Evolutionary conservation across 1,284 basidiomycete species (phyloP).

Genomic region (Ustilago hordei): DNA sequence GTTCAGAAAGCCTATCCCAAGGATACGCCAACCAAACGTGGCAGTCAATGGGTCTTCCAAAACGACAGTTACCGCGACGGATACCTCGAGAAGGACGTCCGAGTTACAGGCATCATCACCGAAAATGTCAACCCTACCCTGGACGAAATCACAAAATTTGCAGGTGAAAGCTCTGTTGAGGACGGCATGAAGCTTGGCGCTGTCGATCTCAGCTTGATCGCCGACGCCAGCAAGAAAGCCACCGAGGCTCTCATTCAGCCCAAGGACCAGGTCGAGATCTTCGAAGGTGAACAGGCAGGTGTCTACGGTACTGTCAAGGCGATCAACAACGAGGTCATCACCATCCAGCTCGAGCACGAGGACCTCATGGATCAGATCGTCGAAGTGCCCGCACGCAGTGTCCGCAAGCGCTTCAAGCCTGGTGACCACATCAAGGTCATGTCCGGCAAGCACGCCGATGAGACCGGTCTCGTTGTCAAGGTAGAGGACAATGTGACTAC

Average conservation of each 20-base stretch:
- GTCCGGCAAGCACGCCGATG: conserved; percentile 91
- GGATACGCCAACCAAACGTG: conserved; percentile 72
- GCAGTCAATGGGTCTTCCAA: conserved; percentile 75
- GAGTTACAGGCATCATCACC: conserved; percentile 80
- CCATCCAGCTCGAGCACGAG: conserved; percentile 79
- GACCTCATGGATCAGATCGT: conserved; percentile 84
- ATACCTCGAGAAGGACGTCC: conserved; percentile 96
- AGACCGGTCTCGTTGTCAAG: conserved; percentile 94
- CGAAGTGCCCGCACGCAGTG: conserved; percentile 87
- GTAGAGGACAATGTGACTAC: conserved; percentile 86
- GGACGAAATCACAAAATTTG: conserved; percentile 94
- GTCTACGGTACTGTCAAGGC: conserved; percentile 91
- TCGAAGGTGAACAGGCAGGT: conserved; percentile 94
- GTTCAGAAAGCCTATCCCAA: conserved; percentile 87
- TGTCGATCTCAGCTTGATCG: conserved; percentile 84
- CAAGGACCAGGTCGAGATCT: conserved; percentile 96
- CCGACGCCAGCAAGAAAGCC: conserved; percentile 86
- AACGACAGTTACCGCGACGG: conserved; percentile 94
- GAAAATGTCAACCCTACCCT: conserved; percentile 95
- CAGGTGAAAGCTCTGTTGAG: conserved; percentile 71
- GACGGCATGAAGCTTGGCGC: conserved; percentile 56
- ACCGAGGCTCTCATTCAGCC: conserved; percentile 92
- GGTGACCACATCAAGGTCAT: conserved; percentile 99
- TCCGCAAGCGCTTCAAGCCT: conserved; percentile 93
- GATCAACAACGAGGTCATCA: conserved; percentile 87